Evolutionary conservation across 345 rosid species (phyloP), one percentile per base, ranked within the genome.

Genomic region (Mallotus nudiflorus): DNA sequence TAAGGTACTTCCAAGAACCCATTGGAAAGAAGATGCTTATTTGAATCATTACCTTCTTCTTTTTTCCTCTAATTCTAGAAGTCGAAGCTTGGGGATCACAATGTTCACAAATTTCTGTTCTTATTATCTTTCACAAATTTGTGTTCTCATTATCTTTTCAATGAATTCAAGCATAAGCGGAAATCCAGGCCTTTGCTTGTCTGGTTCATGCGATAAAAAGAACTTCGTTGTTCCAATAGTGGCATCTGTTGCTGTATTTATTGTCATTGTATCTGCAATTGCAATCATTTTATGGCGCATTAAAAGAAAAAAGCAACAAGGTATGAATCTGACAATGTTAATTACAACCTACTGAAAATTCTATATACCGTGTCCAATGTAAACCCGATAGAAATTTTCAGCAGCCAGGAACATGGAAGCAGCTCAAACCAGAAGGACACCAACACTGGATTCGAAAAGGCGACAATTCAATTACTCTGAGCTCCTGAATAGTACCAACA

Each of bases 401-500:
- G 22, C 2, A 13, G 44, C 52, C 6, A 16, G 18, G 19, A 16
- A 49, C 6, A 22, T 2, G 19, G 42, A 31, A 3, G n/a, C n/a
- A n/a, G 57, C 22, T 14, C 5, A 53, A 28, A 20, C 48, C 33
- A 53, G 9, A 8, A 45, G 33, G n/a, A 53, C 4, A 16, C 13
- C 45, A 39, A 1, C 20, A 33, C 54, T 73, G 22, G 67, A 68
- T 53, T 57, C 54, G 13, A 78, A 78, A 61, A 62, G 19, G 22
- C 77, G 53, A 7, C 77, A 68, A 49, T 80, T 80, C 64, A 66
- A 68, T 6, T 80, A 59, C 16, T 40, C 74, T 4, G 82, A 82
- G 13, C 73, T 84, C 53, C 51, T 63, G 7, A 77, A n/a, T n/a
- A n/a, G 9, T 64, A 85, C 84, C 19, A 73, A 78, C 35, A 76